Conservation (phyloP, 352 stramenopile species). For the Globisporangium paddicum region DNA sequence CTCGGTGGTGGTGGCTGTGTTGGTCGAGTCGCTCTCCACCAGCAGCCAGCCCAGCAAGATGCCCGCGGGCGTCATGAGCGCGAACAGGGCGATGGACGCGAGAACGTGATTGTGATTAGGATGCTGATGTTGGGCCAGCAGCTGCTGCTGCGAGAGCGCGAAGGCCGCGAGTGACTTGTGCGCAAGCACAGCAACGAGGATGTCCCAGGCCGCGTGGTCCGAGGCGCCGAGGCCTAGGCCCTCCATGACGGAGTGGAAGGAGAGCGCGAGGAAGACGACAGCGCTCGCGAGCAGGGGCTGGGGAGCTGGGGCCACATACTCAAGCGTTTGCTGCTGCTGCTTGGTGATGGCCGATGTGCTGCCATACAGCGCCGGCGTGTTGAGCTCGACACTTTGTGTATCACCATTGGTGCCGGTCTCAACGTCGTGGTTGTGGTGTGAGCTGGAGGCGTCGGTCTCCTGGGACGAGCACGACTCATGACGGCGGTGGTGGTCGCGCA, state of each 20-base stretch:
- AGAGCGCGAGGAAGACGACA: slow-evolving; percentile 76
- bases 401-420: too few relatives aligned
- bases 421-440: slow-evolving; percentile 8
- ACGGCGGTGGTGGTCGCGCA: slow-evolving; percentile 16
- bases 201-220: slow-evolving; percentile 57
- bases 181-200: slow-evolving; percentile 72
- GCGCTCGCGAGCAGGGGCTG: slow-evolving; percentile 62
- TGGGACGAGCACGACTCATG: slow-evolving; percentile 19
- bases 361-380: not conserved
- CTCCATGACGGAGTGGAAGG: slow-evolving; percentile 85
- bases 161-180: slow-evolving; percentile 82
- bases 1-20: slow-evolving; percentile 21
- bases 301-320: too few relatives aligned
- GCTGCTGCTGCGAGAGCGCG: slow-evolving; percentile 66
- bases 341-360: not conserved
- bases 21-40: slow-evolving; percentile 24
- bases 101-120: slow-evolving; percentile 32
- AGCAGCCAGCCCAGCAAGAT: slow-evolving; percentile 62
- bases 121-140: slow-evolving; percentile 61
- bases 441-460: slow-evolving; percentile 9
- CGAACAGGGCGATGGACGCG: slow-evolving; percentile 51
- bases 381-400: too few relatives aligned
- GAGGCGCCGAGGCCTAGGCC: slow-evolving; percentile 76
- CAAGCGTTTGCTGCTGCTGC: too few relatives aligned
- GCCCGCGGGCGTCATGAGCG: slow-evolving; percentile 66